Evolutionary conservation across 2,329 filamentous ascomycete species (phyloP).

Genomic region (Monosporascus sp.): DNA sequence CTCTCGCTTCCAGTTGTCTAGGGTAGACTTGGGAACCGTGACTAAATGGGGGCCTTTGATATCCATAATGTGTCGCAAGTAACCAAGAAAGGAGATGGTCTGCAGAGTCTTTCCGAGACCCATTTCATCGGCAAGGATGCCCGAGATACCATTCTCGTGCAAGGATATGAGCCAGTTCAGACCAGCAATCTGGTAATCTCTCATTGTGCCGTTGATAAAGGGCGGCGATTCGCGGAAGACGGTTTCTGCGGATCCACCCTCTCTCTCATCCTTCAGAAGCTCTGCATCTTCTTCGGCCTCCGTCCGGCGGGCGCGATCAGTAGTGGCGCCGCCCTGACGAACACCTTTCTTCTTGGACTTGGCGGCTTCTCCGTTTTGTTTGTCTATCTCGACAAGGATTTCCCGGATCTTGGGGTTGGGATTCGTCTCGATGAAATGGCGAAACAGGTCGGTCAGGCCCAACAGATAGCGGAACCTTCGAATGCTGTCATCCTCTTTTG

Average conservation of each 20-base stretch:
- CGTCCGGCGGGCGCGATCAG: constrained; percentile 75
- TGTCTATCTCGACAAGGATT: constrained; percentile 90
- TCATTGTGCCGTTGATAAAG: constrained; percentile 86
- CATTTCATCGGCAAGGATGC: constrained; percentile 98
- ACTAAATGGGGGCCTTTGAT: constrained; percentile 90
- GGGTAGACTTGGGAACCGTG: constrained; percentile 89
- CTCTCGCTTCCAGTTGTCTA: constrained; percentile 98
- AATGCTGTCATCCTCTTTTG: constrained; percentile 96
- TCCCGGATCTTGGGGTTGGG: constrained; percentile 92
- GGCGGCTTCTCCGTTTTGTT: constrained; percentile 73
- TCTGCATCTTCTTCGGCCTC: constrained; percentile 98
- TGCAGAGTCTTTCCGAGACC: constrained; percentile 96
- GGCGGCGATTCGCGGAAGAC: constrained; percentile 90
- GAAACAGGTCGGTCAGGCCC: constrained; percentile 92
- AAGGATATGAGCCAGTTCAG: constrained; percentile 97
- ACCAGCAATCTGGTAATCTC: constrained; percentile 93
- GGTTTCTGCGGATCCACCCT: constrained; percentile 77
- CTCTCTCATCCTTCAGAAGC: constrained; percentile 78
- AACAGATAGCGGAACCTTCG: constrained; percentile 91
- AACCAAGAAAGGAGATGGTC: constrained; percentile 94
- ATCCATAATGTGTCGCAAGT: constrained; percentile 83
- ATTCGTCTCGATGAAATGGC: constrained; percentile 97
- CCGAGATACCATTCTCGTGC: constrained; percentile 97
- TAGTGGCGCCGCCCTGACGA: constrained; percentile 79
- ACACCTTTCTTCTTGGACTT: constrained; percentile 68